Conservation (phyloP, 192 early-diverging fungal species). For the Linnemannia exigua region DNA sequence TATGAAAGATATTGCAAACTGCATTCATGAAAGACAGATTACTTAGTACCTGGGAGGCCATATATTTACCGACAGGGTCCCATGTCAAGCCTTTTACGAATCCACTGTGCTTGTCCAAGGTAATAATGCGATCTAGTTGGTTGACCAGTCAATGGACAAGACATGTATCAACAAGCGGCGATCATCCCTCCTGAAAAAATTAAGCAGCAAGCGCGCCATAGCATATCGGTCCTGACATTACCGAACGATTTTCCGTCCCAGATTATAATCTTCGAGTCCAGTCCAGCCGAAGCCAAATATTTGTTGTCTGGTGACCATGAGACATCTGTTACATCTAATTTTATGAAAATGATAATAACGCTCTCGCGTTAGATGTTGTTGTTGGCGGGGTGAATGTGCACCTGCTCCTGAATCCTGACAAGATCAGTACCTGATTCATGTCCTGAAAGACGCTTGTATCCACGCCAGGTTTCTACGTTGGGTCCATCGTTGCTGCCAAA, state of each 20-base stretch:
- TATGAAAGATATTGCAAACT: no score
- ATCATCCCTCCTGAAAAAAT: not conserved
- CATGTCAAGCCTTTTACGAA: slow-evolving; percentile 98
- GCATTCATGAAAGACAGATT: slow-evolving; percentile 2
- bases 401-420: not conserved
- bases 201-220: not conserved
- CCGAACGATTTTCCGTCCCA: slow-evolving; percentile 91
- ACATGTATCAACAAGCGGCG: not conserved
- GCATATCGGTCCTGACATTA: slow-evolving; percentile 27
- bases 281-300: slow-evolving; percentile 91
- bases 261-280: slow-evolving; percentile 86
- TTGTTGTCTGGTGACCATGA: slow-evolving; percentile 92
- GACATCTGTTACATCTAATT: slow-evolving; percentile 88
- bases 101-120: slow-evolving; percentile 78
- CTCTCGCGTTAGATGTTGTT: slow-evolving; percentile 6
- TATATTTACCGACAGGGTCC: slow-evolving; percentile 95
- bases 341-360: not conserved
- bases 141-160: not conserved
- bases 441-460: slow-evolving; percentile 80
- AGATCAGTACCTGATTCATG: slow-evolving; percentile 78
- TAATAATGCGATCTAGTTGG: slow-evolving; percentile 68
- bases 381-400: not conserved
- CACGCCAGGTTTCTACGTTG: slow-evolving; percentile 81
- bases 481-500: slow-evolving; percentile 65
- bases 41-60: slow-evolving; percentile 84